Evolutionary conservation across 1,284 basidiomycete species (phyloP).

Genomic region (Leccinum pachyderme): DNA sequence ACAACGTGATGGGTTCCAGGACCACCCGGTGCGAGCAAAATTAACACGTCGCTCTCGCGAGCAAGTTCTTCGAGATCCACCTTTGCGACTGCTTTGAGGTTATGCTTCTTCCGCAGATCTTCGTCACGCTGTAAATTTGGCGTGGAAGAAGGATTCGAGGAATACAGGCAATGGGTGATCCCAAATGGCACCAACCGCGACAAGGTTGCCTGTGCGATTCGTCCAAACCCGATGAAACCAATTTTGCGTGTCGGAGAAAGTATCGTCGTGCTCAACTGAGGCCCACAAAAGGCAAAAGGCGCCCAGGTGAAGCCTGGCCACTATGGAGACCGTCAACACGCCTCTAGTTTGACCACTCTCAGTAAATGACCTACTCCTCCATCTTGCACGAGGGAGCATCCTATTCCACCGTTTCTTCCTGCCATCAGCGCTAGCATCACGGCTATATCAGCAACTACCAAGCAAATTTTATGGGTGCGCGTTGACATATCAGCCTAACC

Average conservation of each 20-base stretch:
- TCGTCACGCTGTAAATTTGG: conserved; percentile 50
- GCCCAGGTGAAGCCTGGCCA: conserved; percentile 72
- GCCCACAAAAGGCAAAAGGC: conserved; percentile 80
- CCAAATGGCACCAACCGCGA: conserved; percentile 78
- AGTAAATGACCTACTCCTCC: conserved; percentile 52
- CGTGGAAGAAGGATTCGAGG: conserved; percentile 50
- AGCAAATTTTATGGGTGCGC: not conserved
- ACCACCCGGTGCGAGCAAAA: conserved; percentile 83
- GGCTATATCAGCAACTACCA: conserved; percentile 78
- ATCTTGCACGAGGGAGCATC: conserved; percentile 61
- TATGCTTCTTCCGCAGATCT: conserved; percentile 45
- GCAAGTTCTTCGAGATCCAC: conserved; percentile 73
- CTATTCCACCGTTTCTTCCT: conserved; percentile 70
- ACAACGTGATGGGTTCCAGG: conserved; percentile 72
- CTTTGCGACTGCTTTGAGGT: conserved; percentile 52
- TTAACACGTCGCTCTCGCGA: conserved; percentile 72
- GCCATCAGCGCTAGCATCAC: conserved; percentile 93
- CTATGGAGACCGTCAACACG: conserved; percentile 29
- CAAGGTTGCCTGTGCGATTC: conserved; percentile 83
- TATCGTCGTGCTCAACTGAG: conserved; percentile 62
- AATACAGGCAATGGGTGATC: conserved; percentile 67
- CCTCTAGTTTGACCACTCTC: not conserved
- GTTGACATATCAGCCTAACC: not conserved
- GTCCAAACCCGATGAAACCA: conserved; percentile 93
- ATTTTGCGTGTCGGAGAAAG: conserved; percentile 61